Evolutionary conservation across 140 eudicot genomes (phyloP).

Genomic region (Erigeron philadelphicus): DNA sequence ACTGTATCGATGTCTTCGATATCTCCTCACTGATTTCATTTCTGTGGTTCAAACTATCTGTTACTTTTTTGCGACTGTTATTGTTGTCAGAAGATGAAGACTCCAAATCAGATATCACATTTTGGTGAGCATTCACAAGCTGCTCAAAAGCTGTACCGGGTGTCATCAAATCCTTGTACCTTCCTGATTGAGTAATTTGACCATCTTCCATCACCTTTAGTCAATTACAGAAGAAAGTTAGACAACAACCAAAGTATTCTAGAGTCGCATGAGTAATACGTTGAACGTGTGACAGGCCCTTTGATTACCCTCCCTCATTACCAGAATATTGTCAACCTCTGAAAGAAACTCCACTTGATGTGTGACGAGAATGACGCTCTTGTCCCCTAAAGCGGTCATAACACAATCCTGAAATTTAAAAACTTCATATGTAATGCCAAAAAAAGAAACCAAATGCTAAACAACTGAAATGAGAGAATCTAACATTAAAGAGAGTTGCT

Average conservation of each 20-base stretch:
- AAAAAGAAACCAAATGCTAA: constrained; percentile 9
- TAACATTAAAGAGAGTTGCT: constrained; percentile 54
- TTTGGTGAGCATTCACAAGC: constrained; percentile 62
- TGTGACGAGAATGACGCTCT: constrained; percentile 63
- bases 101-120: constrained; percentile 35
- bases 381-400: constrained; percentile 47
- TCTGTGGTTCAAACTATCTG: constrained; percentile 3
- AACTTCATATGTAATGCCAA: constrained; percentile 3
- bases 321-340: constrained; percentile 55
- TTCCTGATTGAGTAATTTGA: constrained; percentile 53
- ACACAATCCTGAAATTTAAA: constrained; percentile 52
- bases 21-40: constrained; percentile 38
- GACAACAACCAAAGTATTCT: background rate
- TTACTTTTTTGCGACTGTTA: background rate
- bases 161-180: constrained; percentile 43
- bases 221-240: constrained; percentile 2
- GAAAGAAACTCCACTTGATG: constrained; percentile 70
- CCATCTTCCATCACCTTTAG: constrained; percentile 59
- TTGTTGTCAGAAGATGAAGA: constrained; percentile 21
- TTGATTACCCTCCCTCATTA: constrained; percentile 25
- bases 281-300: background rate
- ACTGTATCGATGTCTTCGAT: constrained; percentile 37
- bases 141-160: constrained; percentile 65
- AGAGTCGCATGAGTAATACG: background rate
- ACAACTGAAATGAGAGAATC: background rate